These are phyloP conservation scores for Naumovozyma castellii DNA, from an alignment of 805 yeast species.

Conservation along the genomic window DNA sequence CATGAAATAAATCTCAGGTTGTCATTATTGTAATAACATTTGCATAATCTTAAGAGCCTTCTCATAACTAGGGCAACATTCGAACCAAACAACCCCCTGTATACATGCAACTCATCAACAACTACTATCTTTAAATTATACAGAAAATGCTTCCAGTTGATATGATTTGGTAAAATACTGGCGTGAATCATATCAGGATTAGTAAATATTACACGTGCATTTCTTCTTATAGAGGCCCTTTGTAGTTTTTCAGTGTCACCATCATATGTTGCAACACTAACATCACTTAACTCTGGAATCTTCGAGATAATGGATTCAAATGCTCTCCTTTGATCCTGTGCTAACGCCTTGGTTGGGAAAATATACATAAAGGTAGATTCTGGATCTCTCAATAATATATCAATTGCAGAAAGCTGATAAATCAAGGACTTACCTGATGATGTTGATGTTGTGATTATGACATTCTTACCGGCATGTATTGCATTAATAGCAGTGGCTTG, in stretches of 20 bases:
- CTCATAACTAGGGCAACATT: conserved; percentile 83
- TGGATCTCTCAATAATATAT: conserved; percentile 33
- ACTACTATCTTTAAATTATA: conserved; percentile 59
- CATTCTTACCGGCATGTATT: conserved; percentile 48
- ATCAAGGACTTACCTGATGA: conserved; percentile 93
- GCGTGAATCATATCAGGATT: conserved; percentile 93
- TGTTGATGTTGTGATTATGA: conserved; percentile 87
- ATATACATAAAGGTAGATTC: conserved; percentile 67
- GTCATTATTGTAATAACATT: conserved; percentile 31
- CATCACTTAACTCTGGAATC: conserved; percentile 37
- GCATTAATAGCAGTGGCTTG: conserved; percentile 71
- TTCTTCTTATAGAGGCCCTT: conserved; percentile 45
- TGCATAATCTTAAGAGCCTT: conserved; percentile 53
- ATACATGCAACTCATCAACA: conserved; percentile 78
- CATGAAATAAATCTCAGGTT: conserved; percentile 68
- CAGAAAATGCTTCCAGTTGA: conserved; percentile 64
- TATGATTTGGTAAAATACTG: conserved; percentile 70
- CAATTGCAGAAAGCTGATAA: conserved; percentile 77
- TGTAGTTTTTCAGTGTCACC: conserved; percentile 73
- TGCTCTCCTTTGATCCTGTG: conserved; percentile 92
- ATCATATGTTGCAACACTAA: conserved; percentile 73
- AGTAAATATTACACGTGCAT: conserved; percentile 76
- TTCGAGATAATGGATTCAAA: conserved; percentile 45
- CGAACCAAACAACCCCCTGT: conserved; percentile 85
- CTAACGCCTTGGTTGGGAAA: conserved; percentile 94